phyloP scores from a whole-genome alignment of 2,329 filamentous ascomycete species.

The Botrytis medusae region DNA sequence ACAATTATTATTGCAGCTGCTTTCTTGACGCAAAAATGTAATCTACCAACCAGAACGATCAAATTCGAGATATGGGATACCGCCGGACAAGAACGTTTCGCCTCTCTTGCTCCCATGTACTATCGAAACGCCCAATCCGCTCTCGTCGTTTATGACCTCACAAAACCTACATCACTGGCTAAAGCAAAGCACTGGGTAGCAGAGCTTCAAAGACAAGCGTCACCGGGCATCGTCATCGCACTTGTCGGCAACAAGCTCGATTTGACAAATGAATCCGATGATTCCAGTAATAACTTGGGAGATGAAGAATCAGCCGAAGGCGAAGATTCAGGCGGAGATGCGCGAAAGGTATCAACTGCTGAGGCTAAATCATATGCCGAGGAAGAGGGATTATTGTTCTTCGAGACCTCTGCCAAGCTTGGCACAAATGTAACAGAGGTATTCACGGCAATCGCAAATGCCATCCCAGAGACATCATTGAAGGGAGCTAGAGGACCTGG shows the following conservation, averaged over 20 bases:
- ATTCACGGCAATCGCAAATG: slow-evolving; percentile 96
- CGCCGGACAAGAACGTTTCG: slow-evolving; percentile 95
- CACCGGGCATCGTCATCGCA: slow-evolving; percentile 93
- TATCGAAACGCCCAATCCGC: slow-evolving; percentile 98
- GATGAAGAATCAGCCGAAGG: slow-evolving; percentile 49
- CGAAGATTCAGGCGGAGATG: slow-evolving; percentile 67
- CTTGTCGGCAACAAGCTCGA: slow-evolving; percentile 97
- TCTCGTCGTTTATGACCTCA: slow-evolving; percentile 97
- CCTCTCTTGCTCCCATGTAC: slow-evolving; percentile 97
- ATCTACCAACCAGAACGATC: slow-evolving; percentile 87
- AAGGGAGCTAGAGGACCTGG: slow-evolving; percentile 81
- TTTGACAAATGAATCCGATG: slow-evolving; percentile 63
- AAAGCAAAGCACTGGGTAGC: slow-evolving; percentile 99
- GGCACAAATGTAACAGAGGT: slow-evolving; percentile 93
- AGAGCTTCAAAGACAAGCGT: slow-evolving; percentile 93
- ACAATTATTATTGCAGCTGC: slow-evolving; percentile 60
- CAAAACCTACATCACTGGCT: slow-evolving; percentile 89
- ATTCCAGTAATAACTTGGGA: slow-evolving; percentile 50
- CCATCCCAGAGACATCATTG: slow-evolving; percentile 93
- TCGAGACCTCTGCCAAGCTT: slow-evolving; percentile 97
- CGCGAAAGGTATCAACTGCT: slow-evolving; percentile 83
- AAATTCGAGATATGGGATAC: slow-evolving; percentile 98
- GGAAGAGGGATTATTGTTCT: slow-evolving; percentile 91
- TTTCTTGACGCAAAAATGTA: slow-evolving; percentile 98
- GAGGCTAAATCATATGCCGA: slow-evolving; percentile 93